A percentile compares a stretch with the other conserved stretches of the same genome.
Conservation (phyloP, 768 basidiomycete genomes). For the Kwoniella newhampshirensis region DNA sequence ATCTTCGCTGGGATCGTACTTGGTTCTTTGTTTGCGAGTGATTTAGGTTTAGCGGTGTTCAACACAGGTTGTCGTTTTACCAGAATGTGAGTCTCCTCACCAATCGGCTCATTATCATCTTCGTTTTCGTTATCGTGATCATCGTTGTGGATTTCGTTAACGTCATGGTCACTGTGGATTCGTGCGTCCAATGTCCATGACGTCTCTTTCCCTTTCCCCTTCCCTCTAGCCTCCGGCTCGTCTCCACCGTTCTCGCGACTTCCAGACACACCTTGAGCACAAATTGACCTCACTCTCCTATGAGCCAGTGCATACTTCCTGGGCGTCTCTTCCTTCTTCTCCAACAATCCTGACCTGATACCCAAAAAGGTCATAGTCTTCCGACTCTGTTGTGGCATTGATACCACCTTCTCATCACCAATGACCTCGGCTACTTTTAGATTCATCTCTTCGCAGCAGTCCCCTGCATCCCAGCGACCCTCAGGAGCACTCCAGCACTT, state of each 20-base stretch:
- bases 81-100: too few species aligned
- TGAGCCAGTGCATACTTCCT: slow-evolving; percentile 16
- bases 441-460: slow-evolving; percentile 16
- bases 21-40: slow-evolving; percentile 10
- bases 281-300: slow-evolving; percentile 7
- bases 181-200: too few species aligned
- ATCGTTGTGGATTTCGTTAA: not conserved
- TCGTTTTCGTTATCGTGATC: slow-evolving; percentile 4
- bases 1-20: slow-evolving; percentile 35
- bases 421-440: not conserved
- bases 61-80: too few species aligned
- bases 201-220: not conserved
- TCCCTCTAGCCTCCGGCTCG: not conserved
- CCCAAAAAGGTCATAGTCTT: too few species aligned
- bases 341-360: too few species aligned
- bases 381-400: too few species aligned
- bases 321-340: slow-evolving; percentile 5
- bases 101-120: too few species aligned
- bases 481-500: not conserved
- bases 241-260: too few species aligned
- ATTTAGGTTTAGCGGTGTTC: too few species aligned
- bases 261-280: too few species aligned
- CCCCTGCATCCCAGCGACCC: slow-evolving; percentile 17
- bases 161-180: too few species aligned
- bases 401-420: too few species aligned